Evolutionary conservation across 208 protist species (phyloP).

Genomic region (Acanthamoeba triangularis): DNA sequence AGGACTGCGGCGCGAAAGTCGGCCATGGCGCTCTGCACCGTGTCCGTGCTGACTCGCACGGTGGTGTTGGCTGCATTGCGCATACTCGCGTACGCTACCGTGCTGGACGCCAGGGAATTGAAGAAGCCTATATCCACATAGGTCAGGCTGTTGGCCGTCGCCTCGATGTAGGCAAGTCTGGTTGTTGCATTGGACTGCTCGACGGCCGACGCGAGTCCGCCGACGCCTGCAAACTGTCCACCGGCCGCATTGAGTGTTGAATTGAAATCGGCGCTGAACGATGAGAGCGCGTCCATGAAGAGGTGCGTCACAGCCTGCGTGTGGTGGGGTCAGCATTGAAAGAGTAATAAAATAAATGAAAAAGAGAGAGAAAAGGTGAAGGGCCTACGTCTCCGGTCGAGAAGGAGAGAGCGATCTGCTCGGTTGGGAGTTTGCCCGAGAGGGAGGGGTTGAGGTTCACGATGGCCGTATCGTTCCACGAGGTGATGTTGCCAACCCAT

Average conservation of each 20-base stretch:
- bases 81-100: neutral
- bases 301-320: neutral
- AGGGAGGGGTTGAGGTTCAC: neutral
- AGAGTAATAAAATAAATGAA: neutral
- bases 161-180: neutral
- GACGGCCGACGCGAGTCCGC: neutral
- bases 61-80: neutral
- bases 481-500: slow-evolving; percentile 38
- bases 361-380: neutral
- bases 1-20: neutral
- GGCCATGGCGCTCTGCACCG: slow-evolving; percentile 27
- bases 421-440: neutral
- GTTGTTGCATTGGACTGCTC: neutral
- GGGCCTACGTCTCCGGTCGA: neutral
- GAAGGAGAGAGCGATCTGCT: neutral
- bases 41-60: neutral
- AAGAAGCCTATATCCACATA: slow-evolving; percentile 20
- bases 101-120: neutral
- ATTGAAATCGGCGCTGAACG: slow-evolving; percentile 6
- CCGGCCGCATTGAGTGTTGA: neutral
- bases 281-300: slow-evolving; percentile 3
- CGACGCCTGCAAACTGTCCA: neutral
- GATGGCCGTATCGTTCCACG: slow-evolving; percentile 38
- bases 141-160: slow-evolving; percentile 9
- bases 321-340: neutral